These are phyloP conservation scores for Thielaviopsis populi DNA, from an alignment of 2,329 filamentous ascomycete species.

Conservation along the genomic window DNA sequence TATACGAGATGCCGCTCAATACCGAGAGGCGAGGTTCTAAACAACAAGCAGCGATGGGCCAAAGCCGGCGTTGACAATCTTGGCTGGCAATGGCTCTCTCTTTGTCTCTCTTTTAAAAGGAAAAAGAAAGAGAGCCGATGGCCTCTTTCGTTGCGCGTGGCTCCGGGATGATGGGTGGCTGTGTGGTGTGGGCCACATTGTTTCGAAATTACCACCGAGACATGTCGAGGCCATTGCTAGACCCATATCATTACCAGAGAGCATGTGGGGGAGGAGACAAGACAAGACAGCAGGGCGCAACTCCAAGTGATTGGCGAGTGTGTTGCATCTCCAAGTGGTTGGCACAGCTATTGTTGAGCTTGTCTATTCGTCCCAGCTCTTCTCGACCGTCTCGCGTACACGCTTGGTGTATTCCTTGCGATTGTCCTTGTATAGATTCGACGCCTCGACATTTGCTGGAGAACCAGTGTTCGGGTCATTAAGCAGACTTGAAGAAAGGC, in stretches of 20 bases:
- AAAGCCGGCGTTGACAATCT: background rate
- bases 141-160: too few relatives aligned
- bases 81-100: background rate
- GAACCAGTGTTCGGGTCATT: slow-evolving; percentile 99
- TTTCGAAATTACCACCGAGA: too few relatives aligned
- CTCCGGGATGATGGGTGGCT: too few relatives aligned
- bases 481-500: slow-evolving; percentile 47
- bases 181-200: too few relatives aligned
- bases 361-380: slow-evolving; percentile 86
- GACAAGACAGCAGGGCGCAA: too few relatives aligned
- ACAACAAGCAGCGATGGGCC: background rate
- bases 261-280: too few relatives aligned
- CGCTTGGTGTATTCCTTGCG: slow-evolving; percentile 91
- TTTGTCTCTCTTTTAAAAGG: too few relatives aligned
- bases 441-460: slow-evolving; percentile 93
- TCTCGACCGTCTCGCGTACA: slow-evolving; percentile 92
- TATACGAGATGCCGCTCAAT: background rate
- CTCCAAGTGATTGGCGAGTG: too few relatives aligned
- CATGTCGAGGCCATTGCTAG: too few relatives aligned
- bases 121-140: too few relatives aligned
- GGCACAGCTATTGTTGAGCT: background rate
- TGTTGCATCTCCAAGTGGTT: background rate
- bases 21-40: background rate
- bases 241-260: too few relatives aligned
- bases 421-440: slow-evolving; percentile 97